Evolutionary conservation across 805 yeast species (phyloP).

Genomic region (Zygotorulaspora sp.): DNA sequence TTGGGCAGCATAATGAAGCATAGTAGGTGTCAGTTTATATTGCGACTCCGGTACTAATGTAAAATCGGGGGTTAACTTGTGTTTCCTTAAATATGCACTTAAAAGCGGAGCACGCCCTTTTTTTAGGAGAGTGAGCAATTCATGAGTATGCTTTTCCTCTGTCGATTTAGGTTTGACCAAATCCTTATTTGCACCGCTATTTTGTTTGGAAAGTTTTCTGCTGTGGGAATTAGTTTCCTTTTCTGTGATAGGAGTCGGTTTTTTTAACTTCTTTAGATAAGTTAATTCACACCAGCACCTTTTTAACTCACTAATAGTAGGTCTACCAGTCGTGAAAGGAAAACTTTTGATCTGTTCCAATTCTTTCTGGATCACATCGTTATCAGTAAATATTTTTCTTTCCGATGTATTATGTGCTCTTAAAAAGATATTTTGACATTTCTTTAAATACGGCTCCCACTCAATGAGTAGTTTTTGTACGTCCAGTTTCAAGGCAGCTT

Average conservation of each 20-base stretch:
- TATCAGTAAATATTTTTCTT: conserved; percentile 59
- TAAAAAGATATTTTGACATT: conserved; percentile 67
- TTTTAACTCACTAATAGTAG: conserved; percentile 75
- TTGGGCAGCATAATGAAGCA: conserved; percentile 73
- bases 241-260: conserved; percentile 47
- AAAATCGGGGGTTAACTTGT: conserved; percentile 52
- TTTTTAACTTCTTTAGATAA: conserved; percentile 48
- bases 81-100: conserved; percentile 53
- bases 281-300: conserved; percentile 79
- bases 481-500: conserved; percentile 73
- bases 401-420: conserved; percentile 76
- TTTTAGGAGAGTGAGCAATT: conserved; percentile 55
- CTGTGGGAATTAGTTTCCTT: conserved; percentile 25
- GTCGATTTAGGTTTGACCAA: conserved; percentile 24
- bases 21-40: conserved; percentile 59
- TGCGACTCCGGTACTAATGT: conserved; percentile 50
- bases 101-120: conserved; percentile 76
- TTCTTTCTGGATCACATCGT: conserved; percentile 44
- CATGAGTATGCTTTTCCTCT: conserved; percentile 51
- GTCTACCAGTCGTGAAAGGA: conserved; percentile 88
- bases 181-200: conserved; percentile 8
- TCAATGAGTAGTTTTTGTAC: conserved; percentile 59
- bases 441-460: conserved; percentile 60
- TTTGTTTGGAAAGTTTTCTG: conserved; percentile 3
- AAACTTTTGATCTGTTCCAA: conserved; percentile 65